phyloP scores from a whole-genome alignment of 257 asterid species.

The Solanum neorickii region DNA sequence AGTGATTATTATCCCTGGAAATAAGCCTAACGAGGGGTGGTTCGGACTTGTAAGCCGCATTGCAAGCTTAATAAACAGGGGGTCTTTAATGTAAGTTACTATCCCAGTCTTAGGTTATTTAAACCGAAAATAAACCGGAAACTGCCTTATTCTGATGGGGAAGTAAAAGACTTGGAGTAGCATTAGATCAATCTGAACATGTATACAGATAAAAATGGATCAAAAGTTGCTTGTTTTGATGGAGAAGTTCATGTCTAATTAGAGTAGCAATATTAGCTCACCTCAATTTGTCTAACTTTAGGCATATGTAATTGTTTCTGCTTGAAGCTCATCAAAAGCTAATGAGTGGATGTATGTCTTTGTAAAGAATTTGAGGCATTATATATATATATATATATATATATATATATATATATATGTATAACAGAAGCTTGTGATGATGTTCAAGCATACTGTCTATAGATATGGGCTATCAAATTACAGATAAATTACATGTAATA shows the following conservation, averaged over 20 bases:
- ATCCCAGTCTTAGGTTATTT: background rate
- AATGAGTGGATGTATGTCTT: background rate
- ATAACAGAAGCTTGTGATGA: background rate
- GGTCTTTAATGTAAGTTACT: background rate
- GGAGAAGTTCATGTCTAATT: background rate
- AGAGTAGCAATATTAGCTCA: background rate
- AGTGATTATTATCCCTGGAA: background rate
- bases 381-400: too few species aligned
- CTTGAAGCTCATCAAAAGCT: background rate
- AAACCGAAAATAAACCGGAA: slow-evolving; percentile 18
- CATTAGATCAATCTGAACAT: background rate
- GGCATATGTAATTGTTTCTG: background rate
- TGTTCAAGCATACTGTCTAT: background rate
- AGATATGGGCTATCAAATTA: background rate
- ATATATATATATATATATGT: too few species aligned
- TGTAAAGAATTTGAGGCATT: background rate
- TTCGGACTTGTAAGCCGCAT: background rate
- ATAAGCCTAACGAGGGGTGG: background rate
- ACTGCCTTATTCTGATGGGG: slow-evolving; percentile 42
- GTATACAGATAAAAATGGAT: background rate
- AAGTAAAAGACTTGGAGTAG: slow-evolving; percentile 26
- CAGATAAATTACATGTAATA: background rate
- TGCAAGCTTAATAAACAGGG: background rate
- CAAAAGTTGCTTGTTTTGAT: background rate
- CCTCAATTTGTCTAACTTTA: background rate